These are phyloP conservation scores for Suhomyces pyralidae DNA, from an alignment of 805 yeast genomes.

Conservation along the genomic window DNA sequence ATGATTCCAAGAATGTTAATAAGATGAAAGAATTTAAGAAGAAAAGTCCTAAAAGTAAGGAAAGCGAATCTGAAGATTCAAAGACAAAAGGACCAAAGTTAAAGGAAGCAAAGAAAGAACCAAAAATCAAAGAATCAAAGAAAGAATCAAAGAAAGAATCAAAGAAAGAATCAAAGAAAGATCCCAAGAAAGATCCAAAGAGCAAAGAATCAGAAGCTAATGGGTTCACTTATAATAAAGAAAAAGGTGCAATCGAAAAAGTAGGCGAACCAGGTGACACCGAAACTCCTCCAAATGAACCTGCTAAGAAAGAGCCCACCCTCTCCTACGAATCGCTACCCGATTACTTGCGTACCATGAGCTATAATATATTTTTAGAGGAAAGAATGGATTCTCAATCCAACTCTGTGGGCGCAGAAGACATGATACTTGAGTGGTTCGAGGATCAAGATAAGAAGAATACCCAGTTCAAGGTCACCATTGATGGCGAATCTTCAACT, in stretches of 20 bases:
- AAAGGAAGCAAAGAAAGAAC: background rate
- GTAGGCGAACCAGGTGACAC: background rate
- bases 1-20: background rate
- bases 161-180: background rate
- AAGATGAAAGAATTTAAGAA: background rate
- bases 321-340: constrained; percentile 48
- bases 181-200: background rate
- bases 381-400: constrained; percentile 47
- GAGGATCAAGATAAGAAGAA: constrained; percentile 42
- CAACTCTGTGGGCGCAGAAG: constrained; percentile 32
- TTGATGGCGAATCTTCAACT: constrained; percentile 48
- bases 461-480: constrained; percentile 38
- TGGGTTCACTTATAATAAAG: background rate
- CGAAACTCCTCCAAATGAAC: background rate
- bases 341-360: constrained; percentile 56
- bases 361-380: constrained; percentile 61
- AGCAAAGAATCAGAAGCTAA: background rate
- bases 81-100: background rate
- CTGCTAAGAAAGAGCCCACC: constrained; percentile 26
- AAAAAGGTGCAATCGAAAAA: background rate
- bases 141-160: background rate
- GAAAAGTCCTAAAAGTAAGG: background rate
- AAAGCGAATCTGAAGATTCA: background rate
- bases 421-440: constrained; percentile 53
- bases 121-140: background rate